A percentile compares a stretch with the other conserved stretches of the same genome.
Conservation (phyloP, 768 basidiomycete genomes). For the Hortiboletus flavorubellus region DNA sequence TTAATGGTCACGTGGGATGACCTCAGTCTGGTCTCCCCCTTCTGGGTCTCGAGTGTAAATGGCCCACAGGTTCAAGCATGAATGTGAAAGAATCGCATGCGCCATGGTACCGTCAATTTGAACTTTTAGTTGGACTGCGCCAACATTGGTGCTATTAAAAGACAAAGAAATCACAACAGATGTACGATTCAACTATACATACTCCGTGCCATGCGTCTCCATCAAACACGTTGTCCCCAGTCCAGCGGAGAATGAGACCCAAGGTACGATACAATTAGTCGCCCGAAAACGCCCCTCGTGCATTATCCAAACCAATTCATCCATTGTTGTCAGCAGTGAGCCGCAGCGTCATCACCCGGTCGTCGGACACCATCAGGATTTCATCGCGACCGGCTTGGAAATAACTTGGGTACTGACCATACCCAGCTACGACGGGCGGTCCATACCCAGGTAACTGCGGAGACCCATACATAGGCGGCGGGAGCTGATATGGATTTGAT, state of each 20-base stretch:
- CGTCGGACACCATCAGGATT: conserved; percentile 88
- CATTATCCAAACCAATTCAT: conserved; percentile 4
- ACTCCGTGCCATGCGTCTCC: conserved; percentile 1
- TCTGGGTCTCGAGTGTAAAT: too few species aligned
- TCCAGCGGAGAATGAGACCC: conserved; percentile 16
- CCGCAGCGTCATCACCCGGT: conserved; percentile 72
- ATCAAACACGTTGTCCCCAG: conserved; percentile 8
- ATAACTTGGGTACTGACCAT: conserved; percentile 43
- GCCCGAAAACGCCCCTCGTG: neutral
- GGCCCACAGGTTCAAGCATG: too few species aligned
- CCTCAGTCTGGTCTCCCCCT: neutral
- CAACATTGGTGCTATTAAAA: conserved; percentile 1
- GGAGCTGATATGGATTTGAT: conserved; percentile 31
- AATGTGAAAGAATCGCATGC: neutral
- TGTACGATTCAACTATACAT: conserved; percentile 27
- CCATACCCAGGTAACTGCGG: conserved; percentile 28
- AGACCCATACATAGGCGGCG: conserved; percentile 27
- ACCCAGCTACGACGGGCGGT: conserved; percentile 22
- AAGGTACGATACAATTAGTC: conserved; percentile 6
- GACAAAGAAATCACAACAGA: conserved; percentile 28
- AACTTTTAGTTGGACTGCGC: neutral
- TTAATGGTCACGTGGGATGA: conserved; percentile 8
- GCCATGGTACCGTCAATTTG: too few species aligned
- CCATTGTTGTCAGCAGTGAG: conserved; percentile 35
- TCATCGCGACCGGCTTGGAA: conserved; percentile 68